Evolutionary conservation across 148 eudicot genomes (phyloP).

Genomic region (Fagopyrum tataricum): DNA sequence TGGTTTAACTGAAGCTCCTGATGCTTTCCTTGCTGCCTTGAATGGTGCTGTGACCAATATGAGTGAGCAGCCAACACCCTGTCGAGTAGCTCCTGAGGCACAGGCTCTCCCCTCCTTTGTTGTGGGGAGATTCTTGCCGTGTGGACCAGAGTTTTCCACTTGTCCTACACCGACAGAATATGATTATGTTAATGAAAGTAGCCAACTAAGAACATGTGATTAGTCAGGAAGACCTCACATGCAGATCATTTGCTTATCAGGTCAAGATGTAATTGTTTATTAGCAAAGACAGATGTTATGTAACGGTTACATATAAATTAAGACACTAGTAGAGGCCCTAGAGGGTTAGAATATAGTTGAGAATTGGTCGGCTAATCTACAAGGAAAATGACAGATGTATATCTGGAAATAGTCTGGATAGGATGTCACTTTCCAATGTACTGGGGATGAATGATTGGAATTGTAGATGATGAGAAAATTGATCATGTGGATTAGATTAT

Average conservation of each 20-base stretch:
- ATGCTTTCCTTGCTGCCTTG: slow-evolving; percentile 64
- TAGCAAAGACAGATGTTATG: background rate
- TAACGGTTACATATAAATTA: background rate
- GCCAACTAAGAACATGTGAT: slow-evolving; percentile 34
- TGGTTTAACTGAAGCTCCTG: slow-evolving; percentile 20
- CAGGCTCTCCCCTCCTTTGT: slow-evolving; percentile 96
- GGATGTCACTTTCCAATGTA: slow-evolving; percentile 11
- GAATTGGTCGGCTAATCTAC: slow-evolving; percentile 5
- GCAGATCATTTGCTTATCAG: background rate
- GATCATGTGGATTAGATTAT: slow-evolving; percentile 1
- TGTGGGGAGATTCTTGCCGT: slow-evolving; percentile 95
- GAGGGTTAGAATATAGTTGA: background rate
- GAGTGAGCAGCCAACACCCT: slow-evolving; percentile 77
- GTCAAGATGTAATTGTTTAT: background rate
- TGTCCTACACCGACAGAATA: slow-evolving; percentile 53
- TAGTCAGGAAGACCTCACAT: background rate
- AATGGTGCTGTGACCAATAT: slow-evolving; percentile 85
- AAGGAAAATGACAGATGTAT: background rate
- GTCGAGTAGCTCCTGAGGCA: slow-evolving; percentile 88
- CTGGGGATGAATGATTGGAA: slow-evolving; percentile 7
- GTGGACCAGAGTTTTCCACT: slow-evolving; percentile 99
- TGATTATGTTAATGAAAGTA: background rate
- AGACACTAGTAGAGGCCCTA: background rate
- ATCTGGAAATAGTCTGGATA: slow-evolving; percentile 3
- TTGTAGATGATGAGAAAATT: background rate